Conservation (phyloP, 148 eudicot species). For the Gaultheria prostrata region DNA sequence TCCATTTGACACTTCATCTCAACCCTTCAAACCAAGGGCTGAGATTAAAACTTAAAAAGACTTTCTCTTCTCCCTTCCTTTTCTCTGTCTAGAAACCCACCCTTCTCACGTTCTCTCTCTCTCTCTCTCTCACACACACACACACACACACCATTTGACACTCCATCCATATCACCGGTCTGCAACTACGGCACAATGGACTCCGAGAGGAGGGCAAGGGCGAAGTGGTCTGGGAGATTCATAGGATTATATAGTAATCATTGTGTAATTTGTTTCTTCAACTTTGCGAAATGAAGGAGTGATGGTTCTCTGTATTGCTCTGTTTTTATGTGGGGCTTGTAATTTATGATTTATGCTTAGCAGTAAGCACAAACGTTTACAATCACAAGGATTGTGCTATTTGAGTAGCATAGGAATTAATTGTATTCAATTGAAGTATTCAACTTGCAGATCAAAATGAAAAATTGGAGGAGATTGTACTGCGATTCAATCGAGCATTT, state of each 20-base stretch:
- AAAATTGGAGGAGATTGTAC: no score
- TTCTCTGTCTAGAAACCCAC: no score
- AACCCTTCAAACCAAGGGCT: no score
- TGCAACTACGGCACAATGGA: constrained; percentile 38
- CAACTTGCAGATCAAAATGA: no score
- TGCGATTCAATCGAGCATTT: no score
- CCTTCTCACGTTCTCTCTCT: no score
- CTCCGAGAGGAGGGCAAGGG: constrained; percentile 32
- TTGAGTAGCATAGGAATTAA: neutral
- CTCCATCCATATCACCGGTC: constrained; percentile 39
- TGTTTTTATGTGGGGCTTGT: neutral
- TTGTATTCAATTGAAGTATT: neutral
- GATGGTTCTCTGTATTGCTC: constrained; percentile 6
- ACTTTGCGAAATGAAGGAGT: constrained; percentile 1
- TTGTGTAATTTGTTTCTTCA: neutral
- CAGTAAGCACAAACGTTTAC: neutral
- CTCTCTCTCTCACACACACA: no score
- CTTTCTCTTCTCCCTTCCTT: no score
- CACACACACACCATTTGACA: no score
- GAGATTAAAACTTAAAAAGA: no score
- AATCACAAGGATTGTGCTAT: neutral
- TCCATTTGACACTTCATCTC: no score
- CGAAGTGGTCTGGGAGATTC: constrained; percentile 52
- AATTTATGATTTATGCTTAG: neutral
- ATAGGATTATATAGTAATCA: neutral